Evolutionary conservation across 352 stramenopile genomes (phyloP), one percentile per base, ranked within the genome.

Genomic region (Phytophthora kernoviae): DNA sequence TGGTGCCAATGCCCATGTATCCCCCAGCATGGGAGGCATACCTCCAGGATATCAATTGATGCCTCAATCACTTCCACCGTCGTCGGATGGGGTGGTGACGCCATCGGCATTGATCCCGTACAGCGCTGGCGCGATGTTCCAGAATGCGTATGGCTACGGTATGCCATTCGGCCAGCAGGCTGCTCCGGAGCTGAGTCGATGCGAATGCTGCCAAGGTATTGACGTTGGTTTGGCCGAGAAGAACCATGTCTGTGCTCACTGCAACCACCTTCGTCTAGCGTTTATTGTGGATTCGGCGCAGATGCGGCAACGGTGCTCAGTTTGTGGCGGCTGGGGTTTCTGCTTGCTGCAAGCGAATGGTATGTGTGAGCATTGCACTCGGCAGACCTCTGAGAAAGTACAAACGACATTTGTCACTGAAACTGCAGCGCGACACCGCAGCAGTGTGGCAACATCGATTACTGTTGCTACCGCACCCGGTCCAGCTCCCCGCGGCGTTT

Each of bases 221-320:
- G 75, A 79, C 12, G 79, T 91, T 14, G 77, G 68, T 3, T 40
- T 91, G 20, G 77, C 82, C 4, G 77, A 91, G 63, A 88, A 88
- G n/a, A 91, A 91, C 41, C 79, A 77, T 6, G 64, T 83, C 8
- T 91, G 81, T 33, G 72, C 71, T 11, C 79, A 91, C 55, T 91
- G 81, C 60, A 89, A 91, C 40, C 79, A 79, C 2, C 61, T 91
- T 39, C 70, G 71, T 1, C 77, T 88, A 39, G 81, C 80, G 12
- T 89, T 91, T 46, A 89, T 91, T 63, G 75, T 91, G 15, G 79
- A 81, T 32, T 85, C 81, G 14, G 73, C 75, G 24, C 75, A 84
- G 22, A 83, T 91, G 53, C 75, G 72, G 11, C 70, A 70, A 43
- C 67, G 75, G 0, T 91, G 81, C 52, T 65, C 75, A 0, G 57